Percentiles rank a stretch among this genome's conserved stretches.
Evolutionary conservation across 2,329 filamentous ascomycete species (phyloP).

Genomic region (Fusarium mexicanum): DNA sequence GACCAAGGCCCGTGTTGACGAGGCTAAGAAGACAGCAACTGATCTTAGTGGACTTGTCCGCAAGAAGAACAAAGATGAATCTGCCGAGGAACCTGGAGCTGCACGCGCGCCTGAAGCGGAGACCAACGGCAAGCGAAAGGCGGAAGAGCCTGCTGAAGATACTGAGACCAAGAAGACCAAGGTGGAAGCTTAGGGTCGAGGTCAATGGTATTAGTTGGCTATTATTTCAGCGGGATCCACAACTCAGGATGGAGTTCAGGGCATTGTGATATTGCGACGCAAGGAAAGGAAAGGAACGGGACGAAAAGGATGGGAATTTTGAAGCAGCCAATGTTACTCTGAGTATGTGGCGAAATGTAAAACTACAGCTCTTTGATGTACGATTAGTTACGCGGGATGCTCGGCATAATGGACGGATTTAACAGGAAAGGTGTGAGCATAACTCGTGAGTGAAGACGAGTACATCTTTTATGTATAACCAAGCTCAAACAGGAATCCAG

Average conservation of each 20-base stretch:
- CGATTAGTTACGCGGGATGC: conserved; percentile 4
- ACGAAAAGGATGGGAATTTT: conserved; percentile 2
- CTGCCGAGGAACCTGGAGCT: conserved; percentile 36
- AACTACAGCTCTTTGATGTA: conserved; percentile 16
- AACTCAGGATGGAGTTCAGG: conserved; percentile 26
- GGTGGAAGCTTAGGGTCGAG: conserved; percentile 42
- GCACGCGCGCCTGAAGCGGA: conserved; percentile 39
- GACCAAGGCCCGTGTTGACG: conserved; percentile 71
- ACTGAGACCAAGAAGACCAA: conserved; percentile 50
- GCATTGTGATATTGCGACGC: conserved; percentile 9
- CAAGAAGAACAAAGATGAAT: conserved; percentile 65
- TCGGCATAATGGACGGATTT: background rate
- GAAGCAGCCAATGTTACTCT: background rate
- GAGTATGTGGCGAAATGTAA: conserved; percentile 6
- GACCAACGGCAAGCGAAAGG: conserved; percentile 54
- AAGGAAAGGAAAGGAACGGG: background rate
- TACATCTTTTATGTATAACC: background rate
- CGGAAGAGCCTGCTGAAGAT: conserved; percentile 44
- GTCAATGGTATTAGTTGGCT: background rate
- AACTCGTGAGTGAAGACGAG: background rate
- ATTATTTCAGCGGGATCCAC: background rate
- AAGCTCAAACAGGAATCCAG: background rate
- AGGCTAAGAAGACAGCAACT: conserved; percentile 77
- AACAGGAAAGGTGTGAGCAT: background rate
- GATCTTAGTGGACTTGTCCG: conserved; percentile 80